phyloP scores from a whole-genome alignment of 164 flowering plant species.

The Nymphaea thermarum region DNA sequence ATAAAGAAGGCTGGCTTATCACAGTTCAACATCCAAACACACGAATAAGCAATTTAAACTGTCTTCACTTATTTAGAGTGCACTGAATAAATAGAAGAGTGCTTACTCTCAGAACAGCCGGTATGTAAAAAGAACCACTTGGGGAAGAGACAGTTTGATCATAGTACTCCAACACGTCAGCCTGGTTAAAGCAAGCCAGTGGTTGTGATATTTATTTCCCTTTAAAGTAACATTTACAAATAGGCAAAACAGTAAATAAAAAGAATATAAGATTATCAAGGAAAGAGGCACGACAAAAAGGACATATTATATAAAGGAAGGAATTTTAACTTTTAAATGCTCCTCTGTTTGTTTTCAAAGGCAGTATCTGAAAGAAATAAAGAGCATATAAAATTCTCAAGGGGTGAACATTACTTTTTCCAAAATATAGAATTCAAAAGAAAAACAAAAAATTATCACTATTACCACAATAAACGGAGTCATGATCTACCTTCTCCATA shows the following conservation, averaged over 20 bases:
- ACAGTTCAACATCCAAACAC: background rate
- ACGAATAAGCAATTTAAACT: background rate
- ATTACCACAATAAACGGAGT: background rate
- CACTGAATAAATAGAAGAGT: background rate
- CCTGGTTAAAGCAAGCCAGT: conserved; percentile 40
- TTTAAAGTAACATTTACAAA: background rate
- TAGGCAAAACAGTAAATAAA: background rate
- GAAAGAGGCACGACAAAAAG: too few species aligned
- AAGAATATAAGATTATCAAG: too few species aligned
- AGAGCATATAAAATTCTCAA: too few species aligned
- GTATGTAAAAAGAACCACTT: conserved; percentile 78
- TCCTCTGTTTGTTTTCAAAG: too few species aligned
- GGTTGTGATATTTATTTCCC: background rate
- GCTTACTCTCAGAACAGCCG: conserved; percentile 90
- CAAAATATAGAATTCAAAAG: background rate
- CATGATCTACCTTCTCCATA: conserved; percentile 74
- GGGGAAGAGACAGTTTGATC: conserved; percentile 85
- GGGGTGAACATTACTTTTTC: too few species aligned
- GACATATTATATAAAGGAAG: too few species aligned
- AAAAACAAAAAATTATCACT: too few species aligned
- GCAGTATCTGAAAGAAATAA: too few species aligned
- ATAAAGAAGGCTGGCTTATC: background rate
- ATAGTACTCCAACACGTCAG: conserved; percentile 94
- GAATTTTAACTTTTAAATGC: too few species aligned
- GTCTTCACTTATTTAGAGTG: too few species aligned